Evolutionary conservation across 805 yeast species (phyloP).

Genomic region (Candida golubevii): DNA sequence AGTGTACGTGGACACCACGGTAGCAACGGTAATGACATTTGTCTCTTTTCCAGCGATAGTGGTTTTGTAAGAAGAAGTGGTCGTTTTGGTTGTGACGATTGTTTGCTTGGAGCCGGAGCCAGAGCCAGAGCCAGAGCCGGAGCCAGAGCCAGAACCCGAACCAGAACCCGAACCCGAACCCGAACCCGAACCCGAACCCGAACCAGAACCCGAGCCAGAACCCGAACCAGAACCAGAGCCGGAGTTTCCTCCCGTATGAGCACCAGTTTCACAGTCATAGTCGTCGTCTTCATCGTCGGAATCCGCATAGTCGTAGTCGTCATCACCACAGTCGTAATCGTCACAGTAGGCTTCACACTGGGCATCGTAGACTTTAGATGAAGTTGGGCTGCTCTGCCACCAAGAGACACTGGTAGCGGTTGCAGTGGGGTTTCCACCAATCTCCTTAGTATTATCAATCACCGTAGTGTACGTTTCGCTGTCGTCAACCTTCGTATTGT

Average conservation of each 20-base stretch:
- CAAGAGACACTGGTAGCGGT: constrained; percentile 10
- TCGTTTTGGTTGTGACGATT: constrained; percentile 11
- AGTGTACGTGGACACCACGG: constrained; percentile 11
- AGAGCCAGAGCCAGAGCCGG: not conserved
- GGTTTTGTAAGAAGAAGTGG: constrained; percentile 11
- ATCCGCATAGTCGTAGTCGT: constrained; percentile 16
- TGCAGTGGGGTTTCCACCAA: constrained; percentile 4
- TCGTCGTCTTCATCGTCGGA: constrained; percentile 14
- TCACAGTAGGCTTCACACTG: constrained; percentile 16
- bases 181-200: not conserved
- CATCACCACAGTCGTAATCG: constrained; percentile 16
- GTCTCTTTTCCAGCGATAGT: constrained; percentile 13
- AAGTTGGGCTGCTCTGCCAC: constrained; percentile 12
- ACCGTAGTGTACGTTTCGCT: not conserved
- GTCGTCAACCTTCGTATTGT: constrained; percentile 2
- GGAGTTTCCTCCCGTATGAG: not conserved
- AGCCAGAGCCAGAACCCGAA: not conserved
- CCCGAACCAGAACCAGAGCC: not conserved
- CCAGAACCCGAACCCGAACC: not conserved
- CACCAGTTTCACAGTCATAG: constrained; percentile 1
- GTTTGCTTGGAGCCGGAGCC: not conserved
- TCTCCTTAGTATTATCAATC: not conserved
- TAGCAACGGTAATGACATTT: constrained; percentile 7
- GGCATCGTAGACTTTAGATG: constrained; percentile 10
- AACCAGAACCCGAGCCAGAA: not conserved